Conservation (phyloP, 2,329 filamentous ascomycete species). For the Hortaea werneckii region DNA sequence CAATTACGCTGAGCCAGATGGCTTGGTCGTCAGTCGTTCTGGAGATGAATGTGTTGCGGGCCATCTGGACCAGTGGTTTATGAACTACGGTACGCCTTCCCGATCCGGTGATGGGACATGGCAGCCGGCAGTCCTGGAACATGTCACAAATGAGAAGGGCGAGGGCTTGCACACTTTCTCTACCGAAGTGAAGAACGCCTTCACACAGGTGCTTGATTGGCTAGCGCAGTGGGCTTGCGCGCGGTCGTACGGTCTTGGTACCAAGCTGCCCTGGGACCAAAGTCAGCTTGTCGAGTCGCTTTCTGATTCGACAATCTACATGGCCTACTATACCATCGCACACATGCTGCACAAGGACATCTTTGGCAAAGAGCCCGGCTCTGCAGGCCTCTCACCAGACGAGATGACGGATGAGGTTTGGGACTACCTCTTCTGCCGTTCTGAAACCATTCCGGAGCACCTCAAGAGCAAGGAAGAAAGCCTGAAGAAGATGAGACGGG, state of each 20-base stretch:
- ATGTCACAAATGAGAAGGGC: constrained; percentile 57
- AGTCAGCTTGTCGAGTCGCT: constrained; percentile 86
- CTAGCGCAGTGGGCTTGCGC: constrained; percentile 93
- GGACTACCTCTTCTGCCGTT: constrained; percentile 86
- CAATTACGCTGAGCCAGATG: constrained; percentile 86
- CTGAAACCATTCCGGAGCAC: constrained; percentile 49
- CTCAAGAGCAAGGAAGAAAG: constrained; percentile 64
- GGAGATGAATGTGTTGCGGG: constrained; percentile 90
- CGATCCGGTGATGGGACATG: constrained; percentile 64
- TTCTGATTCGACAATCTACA: constrained; percentile 87
- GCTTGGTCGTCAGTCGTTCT: constrained; percentile 76
- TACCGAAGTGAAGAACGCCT: constrained; percentile 44
- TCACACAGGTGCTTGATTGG: constrained; percentile 82
- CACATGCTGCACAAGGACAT: constrained; percentile 64
- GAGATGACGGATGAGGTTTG: constrained; percentile 93
- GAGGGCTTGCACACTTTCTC: constrained; percentile 71
- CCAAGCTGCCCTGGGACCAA: constrained; percentile 87
- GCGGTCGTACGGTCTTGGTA: constrained; percentile 81
- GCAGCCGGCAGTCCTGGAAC: constrained; percentile 64
- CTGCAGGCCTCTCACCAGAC: constrained; percentile 60
- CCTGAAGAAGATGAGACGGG: constrained; percentile 71
- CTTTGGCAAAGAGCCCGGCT: constrained; percentile 64
- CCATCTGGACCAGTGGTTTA: constrained; percentile 92
- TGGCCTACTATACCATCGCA: constrained; percentile 56
- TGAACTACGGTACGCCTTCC: constrained; percentile 68